Percentiles rank a stretch among this genome's conserved stretches.
phyloP scores from a whole-genome alignment of 768 basidiomycete genomes.

The Tricholoma matsutake region DNA sequence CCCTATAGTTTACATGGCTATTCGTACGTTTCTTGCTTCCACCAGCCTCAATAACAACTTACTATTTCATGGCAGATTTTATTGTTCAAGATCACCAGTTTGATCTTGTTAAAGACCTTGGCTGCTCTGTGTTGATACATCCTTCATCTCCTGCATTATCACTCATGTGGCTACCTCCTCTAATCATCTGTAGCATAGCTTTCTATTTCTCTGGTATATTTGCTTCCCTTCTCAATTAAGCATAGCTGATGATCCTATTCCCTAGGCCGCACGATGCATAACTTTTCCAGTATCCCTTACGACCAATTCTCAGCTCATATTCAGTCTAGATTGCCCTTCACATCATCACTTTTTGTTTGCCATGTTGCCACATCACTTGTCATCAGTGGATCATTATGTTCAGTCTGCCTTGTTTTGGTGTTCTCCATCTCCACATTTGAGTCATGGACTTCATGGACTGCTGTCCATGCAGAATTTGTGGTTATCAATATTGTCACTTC shows the following conservation, averaged over 20 bases:
- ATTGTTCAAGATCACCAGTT: too few species aligned
- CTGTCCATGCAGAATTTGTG: conserved; percentile 41
- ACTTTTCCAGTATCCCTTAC: conserved; percentile 25
- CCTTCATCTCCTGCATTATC: too few species aligned
- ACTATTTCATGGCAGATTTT: conserved; percentile 41
- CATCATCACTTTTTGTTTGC: conserved; percentile 51
- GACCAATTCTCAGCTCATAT: too few species aligned
- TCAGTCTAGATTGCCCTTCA: conserved; percentile 39
- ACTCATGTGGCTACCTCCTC: too few species aligned
- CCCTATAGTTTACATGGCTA: conserved; percentile 53
- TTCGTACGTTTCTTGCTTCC: conserved; percentile 45
- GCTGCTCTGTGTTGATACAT: conserved; percentile 49
- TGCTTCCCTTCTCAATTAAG: neutral
- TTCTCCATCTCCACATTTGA: conserved; percentile 29
- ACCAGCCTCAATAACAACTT: neutral
- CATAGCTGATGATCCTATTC: neutral
- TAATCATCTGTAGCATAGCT: conserved; percentile 38
- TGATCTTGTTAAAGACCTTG: conserved; percentile 52
- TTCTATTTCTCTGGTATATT: conserved; percentile 42
- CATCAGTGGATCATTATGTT: conserved; percentile 40
- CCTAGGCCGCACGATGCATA: conserved; percentile 32
- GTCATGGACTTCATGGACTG: conserved; percentile 45
- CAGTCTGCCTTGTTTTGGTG: conserved; percentile 36
- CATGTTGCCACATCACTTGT: conserved; percentile 47
- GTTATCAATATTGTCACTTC: conserved; percentile 32